Evolutionary conservation across 2,329 filamentous ascomycete species (phyloP).

Genomic region (Huntiella moniliformis): DNA sequence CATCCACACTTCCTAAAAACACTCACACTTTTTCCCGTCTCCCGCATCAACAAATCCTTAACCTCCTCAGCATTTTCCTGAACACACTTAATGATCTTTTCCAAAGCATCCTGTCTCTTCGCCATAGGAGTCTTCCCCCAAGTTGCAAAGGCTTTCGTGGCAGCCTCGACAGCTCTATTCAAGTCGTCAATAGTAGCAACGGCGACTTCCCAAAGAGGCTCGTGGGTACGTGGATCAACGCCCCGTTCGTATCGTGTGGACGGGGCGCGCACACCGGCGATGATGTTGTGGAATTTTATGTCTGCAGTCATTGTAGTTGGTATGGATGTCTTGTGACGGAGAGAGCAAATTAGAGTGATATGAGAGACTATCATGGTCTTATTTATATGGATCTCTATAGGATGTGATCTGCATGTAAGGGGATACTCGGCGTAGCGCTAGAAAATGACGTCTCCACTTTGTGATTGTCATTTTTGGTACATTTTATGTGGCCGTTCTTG

Average conservation of each 20-base stretch:
- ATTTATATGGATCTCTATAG: too few species aligned
- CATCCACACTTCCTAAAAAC: background rate
- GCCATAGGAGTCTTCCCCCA: conserved; percentile 17
- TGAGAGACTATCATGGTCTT: too few species aligned
- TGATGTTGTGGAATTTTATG: conserved; percentile 4
- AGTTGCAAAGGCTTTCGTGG: conserved; percentile 15
- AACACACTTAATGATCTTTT: conserved; percentile 20
- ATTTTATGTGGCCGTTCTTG: too few species aligned
- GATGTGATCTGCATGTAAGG: too few species aligned
- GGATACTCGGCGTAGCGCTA: too few species aligned
- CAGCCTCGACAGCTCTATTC: conserved; percentile 16
- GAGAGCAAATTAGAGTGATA: too few species aligned
- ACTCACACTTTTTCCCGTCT: conserved; percentile 15
- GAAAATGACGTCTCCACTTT: too few species aligned
- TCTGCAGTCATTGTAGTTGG: background rate
- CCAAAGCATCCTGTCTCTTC: conserved; percentile 17
- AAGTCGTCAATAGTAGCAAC: conserved; percentile 17
- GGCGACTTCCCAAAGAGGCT: conserved; percentile 18
- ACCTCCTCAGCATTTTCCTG: conserved; percentile 18
- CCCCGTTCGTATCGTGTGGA: background rate
- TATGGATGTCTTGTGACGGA: too few species aligned
- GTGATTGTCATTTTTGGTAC: too few species aligned
- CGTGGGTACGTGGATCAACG: conserved; percentile 18
- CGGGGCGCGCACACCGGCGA: background rate
- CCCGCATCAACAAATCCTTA: conserved; percentile 12